Percentiles rank a stretch among this genome's conserved stretches.
phyloP scores from a whole-genome alignment of 352 stramenopile species.

The Pythium pyrilobum region DNA sequence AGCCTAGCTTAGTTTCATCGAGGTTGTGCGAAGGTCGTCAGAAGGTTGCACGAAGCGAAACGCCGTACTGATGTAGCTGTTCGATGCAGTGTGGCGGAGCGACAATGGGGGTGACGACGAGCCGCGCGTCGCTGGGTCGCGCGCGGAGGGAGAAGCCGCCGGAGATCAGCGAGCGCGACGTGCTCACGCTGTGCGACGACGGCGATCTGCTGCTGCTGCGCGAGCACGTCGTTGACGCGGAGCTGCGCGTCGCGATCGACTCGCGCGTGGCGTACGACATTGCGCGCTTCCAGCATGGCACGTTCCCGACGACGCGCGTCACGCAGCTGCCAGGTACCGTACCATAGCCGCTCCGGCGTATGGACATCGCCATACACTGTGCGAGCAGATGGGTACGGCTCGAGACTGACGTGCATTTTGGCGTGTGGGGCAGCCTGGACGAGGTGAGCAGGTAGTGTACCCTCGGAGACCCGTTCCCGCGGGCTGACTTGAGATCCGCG shows the following conservation, averaged over 20 bases:
- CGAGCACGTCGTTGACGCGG: conserved; percentile 29
- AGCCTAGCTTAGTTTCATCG: not conserved
- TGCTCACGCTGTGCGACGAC: conserved; percentile 45
- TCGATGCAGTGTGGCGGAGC: too few species aligned
- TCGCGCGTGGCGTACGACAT: conserved; percentile 42
- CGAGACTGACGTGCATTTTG: too few species aligned
- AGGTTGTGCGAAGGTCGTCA: not conserved
- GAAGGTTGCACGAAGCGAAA: conserved; percentile 14
- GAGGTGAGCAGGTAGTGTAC: not conserved
- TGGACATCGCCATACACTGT: too few species aligned
- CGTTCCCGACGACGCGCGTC: conserved; percentile 38
- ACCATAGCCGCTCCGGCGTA: too few species aligned
- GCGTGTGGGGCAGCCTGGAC: conserved; percentile 9
- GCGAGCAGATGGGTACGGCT: too few species aligned
- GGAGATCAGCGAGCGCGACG: conserved; percentile 25
- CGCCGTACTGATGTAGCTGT: too few species aligned
- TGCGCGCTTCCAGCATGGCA: conserved; percentile 33
- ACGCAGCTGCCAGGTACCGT: conserved; percentile 37
- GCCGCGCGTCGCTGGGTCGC: not conserved
- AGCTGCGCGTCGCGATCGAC: conserved; percentile 33
- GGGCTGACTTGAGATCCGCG: not conserved
- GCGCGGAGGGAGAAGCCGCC: not conserved
- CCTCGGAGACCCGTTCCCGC: not conserved
- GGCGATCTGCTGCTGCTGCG: conserved; percentile 51
- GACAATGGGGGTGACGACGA: not conserved